These are phyloP conservation scores for Daldinia eschscholtzii DNA, from an alignment of 2,329 filamentous ascomycete genomes.

Conservation along the genomic window DNA sequence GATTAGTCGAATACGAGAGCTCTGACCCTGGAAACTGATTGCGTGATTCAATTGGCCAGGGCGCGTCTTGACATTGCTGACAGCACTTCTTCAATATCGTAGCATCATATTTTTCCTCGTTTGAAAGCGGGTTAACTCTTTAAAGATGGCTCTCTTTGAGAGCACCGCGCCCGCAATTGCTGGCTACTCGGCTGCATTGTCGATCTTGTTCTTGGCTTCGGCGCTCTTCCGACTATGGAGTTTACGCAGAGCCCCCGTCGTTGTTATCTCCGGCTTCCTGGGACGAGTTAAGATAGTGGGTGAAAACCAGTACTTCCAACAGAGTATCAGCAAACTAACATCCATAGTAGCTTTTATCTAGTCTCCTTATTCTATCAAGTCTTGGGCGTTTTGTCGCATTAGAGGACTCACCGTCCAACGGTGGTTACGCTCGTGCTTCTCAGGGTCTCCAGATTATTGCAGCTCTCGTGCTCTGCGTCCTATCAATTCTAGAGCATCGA, in stretches of 20 bases:
- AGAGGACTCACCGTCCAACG: slow-evolving; percentile 4
- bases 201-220: slow-evolving; percentile 18
- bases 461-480: slow-evolving; percentile 16
- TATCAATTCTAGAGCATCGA: slow-evolving; percentile 44
- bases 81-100: not conserved
- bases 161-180: slow-evolving; percentile 13
- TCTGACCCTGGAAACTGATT: slow-evolving; percentile 1
- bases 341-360: slow-evolving; percentile 21
- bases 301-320: not conserved
- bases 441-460: slow-evolving; percentile 24
- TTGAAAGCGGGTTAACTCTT: not conserved
- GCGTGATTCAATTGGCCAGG: slow-evolving; percentile 22
- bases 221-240: slow-evolving; percentile 20
- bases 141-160: slow-evolving; percentile 15
- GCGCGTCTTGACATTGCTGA: slow-evolving; percentile 19
- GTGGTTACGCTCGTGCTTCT: slow-evolving; percentile 5
- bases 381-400: slow-evolving; percentile 19
- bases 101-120: not conserved
- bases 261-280: slow-evolving; percentile 25
- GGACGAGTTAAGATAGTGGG: slow-evolving; percentile 28
- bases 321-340: slow-evolving; percentile 6
- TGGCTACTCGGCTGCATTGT: slow-evolving; percentile 26
- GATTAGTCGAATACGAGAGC: slow-evolving; percentile 23
- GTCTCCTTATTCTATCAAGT: slow-evolving; percentile 20
- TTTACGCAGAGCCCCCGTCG: slow-evolving; percentile 9